Base-by-base conservation (phyloP, 495 filamentous ascomycete genomes). In the Penicillium atrosanguineum region DNA sequence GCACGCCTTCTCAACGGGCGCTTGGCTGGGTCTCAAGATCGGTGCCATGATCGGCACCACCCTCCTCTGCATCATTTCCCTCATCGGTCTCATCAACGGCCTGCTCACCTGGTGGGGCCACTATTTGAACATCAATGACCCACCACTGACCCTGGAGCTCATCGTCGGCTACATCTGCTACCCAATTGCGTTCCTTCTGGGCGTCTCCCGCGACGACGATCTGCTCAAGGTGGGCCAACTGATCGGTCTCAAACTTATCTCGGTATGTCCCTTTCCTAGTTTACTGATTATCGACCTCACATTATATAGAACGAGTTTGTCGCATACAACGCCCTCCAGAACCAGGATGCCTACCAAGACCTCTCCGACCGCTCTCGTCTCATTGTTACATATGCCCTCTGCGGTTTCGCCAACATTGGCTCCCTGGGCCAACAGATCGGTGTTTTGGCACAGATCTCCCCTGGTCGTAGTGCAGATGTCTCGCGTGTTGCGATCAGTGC, bases 21-120 rank as follows among this genome's bases (percentile, higher is more conserved):
- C 91, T 11, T 95, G 89, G 89, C 79, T 94, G 1, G 91, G 91
- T 59, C 67, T 96, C 55, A 93, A 91, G 70, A 93, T 95, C 52
- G 90, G 83, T 3, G 89, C 87, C 41, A 95, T 91, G 85, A 95
- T 95, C 47, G 54, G 86, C 14, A 78, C 87, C 29, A 87, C 83
- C 3, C 74, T 95, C 7, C 81, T 96, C 12, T 95, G 90, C 65
- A 91, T 96, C 60, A 87, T 96, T 57, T 88, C 88, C 4, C 79
- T 95, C 28, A 74, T 96, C 31, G 85, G 75, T 14, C 80, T 96
- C 5, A 69, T 83, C 46, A 85, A 96, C 59, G 90, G 86, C 16
- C 77, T 95, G 5, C 80, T 96, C 38, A 86, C 82, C 28, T 96
- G 91, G 91, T 96, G 90, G 89, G 91, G 91, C 52, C 75, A 75